A percentile compares a stretch with the other conserved stretches of the same genome.
Evolutionary conservation across 2,329 filamentous ascomycete genomes (phyloP).

Genomic region (Fusarium sulawesiense): DNA sequence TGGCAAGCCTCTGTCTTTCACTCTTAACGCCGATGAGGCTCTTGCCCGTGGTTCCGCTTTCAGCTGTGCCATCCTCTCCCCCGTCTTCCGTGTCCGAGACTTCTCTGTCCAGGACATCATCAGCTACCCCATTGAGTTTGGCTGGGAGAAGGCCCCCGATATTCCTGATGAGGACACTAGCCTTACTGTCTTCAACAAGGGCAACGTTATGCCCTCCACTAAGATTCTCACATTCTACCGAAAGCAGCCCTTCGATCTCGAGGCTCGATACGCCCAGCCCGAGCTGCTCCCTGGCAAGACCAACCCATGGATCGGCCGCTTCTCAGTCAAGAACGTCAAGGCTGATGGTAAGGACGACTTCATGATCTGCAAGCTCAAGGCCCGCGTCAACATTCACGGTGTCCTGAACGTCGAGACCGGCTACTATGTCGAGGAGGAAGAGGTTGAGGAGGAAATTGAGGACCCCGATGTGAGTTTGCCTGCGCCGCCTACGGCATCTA

Average conservation of each 20-base stretch:
- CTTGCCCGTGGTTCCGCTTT: constrained; percentile 96
- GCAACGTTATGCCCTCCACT: constrained; percentile 95
- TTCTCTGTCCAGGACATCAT: constrained; percentile 98
- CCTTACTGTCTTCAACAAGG: constrained; percentile 96
- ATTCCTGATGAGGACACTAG: constrained; percentile 99
- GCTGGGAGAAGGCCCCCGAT: constrained; percentile 97
- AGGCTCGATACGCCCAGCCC: constrained; percentile 91
- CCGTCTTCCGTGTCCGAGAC: constrained; percentile 97
- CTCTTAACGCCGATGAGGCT: constrained; percentile 97
- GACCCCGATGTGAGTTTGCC: constrained; percentile 76
- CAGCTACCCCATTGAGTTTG: constrained; percentile 98
- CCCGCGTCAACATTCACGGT: constrained; percentile 94
- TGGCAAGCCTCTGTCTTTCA: constrained; percentile 89
- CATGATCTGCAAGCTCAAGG: constrained; percentile 99
- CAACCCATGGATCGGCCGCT: constrained; percentile 95
- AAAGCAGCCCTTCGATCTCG: constrained; percentile 95
- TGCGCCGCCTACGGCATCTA: not conserved
- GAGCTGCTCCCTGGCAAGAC: constrained; percentile 88
- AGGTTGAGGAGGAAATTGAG: constrained; percentile 92
- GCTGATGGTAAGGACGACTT: constrained; percentile 94
- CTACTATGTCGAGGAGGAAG: constrained; percentile 97
- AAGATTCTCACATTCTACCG: constrained; percentile 99
- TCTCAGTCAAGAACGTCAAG: constrained; percentile 98
- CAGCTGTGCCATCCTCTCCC: constrained; percentile 96
- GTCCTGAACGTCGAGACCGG: constrained; percentile 96